Conservation (phyloP, 345 rosid species). For the Camelina laxa region DNA sequence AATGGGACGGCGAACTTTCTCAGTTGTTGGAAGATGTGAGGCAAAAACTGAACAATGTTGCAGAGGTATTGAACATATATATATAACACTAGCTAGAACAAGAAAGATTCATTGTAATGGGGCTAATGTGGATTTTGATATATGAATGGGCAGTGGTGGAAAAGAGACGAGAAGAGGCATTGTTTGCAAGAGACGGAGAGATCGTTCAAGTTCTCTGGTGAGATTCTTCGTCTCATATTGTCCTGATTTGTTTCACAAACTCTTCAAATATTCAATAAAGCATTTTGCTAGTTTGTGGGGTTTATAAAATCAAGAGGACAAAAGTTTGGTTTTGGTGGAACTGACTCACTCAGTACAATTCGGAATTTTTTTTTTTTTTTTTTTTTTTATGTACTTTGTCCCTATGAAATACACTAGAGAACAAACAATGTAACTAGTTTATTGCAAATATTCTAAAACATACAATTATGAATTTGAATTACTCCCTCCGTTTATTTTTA, state of each 20-base stretch:
- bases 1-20: conserved; percentile 79
- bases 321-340: background rate
- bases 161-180: conserved; percentile 75
- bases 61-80: conserved; percentile 46
- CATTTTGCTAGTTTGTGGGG: background rate
- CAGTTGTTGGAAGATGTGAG: conserved; percentile 66
- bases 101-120: background rate
- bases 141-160: conserved; percentile 52
- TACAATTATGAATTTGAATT: background rate
- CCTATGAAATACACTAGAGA: background rate
- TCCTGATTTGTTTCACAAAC: conserved; percentile 40
- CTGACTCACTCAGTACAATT: too few relatives aligned
- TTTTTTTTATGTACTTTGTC: background rate
- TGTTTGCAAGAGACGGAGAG: conserved; percentile 88
- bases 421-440: background rate
- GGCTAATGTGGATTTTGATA: background rate
- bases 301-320: background rate
- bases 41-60: conserved; percentile 65
- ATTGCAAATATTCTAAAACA: background rate
- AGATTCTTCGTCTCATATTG: conserved; percentile 73
- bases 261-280: background rate
- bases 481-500: too few relatives aligned
- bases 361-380: too few relatives aligned
- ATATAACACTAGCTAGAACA: background rate
- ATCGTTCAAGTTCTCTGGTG: conserved; percentile 76